Evolutionary conservation across 352 stramenopile species (phyloP), one percentile per base, ranked within the genome.

Genomic region (Phytopythium vexans): DNA sequence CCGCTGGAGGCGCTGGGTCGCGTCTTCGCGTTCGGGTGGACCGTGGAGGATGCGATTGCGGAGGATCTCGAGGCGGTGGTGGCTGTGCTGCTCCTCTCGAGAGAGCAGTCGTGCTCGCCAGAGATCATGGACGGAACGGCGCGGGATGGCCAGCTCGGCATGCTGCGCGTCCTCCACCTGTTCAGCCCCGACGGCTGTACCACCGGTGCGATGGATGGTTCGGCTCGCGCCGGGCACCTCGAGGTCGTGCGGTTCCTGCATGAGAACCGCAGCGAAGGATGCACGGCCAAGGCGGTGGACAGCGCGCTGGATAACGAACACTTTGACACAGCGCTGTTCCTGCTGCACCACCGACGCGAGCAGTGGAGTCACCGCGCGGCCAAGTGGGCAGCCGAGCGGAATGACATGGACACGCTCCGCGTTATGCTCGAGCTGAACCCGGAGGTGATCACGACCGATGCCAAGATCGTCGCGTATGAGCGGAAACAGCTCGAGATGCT

Each of bases 91-190:
- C 77, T 86, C 50, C 42, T 40, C 45, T 54, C 64, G 27, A 54
- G 64, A 12, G 43, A 42, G 0, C 54, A 49, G 1, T 64, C 61
- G 0, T 89, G 76, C 49, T 78, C 69, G 3, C 41, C 53, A 6
- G 50, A 59, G 3, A 75, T 75, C 7, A 82, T 89, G 71, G 72
- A 82, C 43, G 54, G 44, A 3, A 74, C 77, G 2, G 69, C 71
- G 4, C 48, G 52, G 5, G 47, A 48, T 12, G 77, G 77, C 1
- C 60, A 74, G 42, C 12, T 84, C 43, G 58, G 61, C 6, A 50
- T 82, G 8, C 72, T 88, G 48, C 64, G 64, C 27, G 82, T 84
- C 54, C 55, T 88, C 37, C 73, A 85, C 36, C 59, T 58, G 35
- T 62, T 77, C 52, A 60, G 77, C 9, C 44, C 43, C 11, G 74